Evolutionary conservation across 768 basidiomycete genomes (phyloP).

Genomic region (Rhizopogon vesiculosus): DNA sequence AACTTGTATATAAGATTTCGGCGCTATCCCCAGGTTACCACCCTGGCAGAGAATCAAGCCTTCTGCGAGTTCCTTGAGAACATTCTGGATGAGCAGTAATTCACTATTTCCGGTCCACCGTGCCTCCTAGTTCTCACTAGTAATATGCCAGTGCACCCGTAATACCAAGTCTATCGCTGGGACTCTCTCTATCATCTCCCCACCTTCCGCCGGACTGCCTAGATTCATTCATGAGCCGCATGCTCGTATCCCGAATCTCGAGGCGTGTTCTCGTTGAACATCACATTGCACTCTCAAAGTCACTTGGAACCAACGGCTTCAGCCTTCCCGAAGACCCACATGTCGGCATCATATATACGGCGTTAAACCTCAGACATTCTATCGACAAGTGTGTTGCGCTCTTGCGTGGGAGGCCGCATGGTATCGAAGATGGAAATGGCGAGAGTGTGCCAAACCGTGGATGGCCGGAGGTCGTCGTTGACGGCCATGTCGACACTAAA

Average conservation of each 20-base stretch:
- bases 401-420: constrained; percentile 43
- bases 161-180: constrained; percentile 79
- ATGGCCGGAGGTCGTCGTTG: constrained; percentile 65
- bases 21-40: constrained; percentile 67
- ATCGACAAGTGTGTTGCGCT: constrained; percentile 65
- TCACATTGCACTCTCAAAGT: constrained; percentile 76
- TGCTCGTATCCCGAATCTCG: constrained; percentile 89
- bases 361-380: constrained; percentile 61
- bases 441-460: constrained; percentile 22
- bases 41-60: constrained; percentile 64
- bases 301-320: constrained; percentile 32
- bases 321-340: constrained; percentile 45
- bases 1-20: constrained; percentile 49
- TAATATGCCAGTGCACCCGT: constrained; percentile 51
- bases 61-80: constrained; percentile 71
- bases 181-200: constrained; percentile 80
- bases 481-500: constrained; percentile 64
- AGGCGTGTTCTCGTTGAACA: constrained; percentile 87
- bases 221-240: constrained; percentile 85
- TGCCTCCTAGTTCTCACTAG: background rate
- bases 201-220: constrained; percentile 73
- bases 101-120: background rate
- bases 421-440: constrained; percentile 34
- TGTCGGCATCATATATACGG: constrained; percentile 84
- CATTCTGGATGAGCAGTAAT: constrained; percentile 73